These are phyloP conservation scores for Candida pseudofarinosa DNA, from an alignment of 805 yeast species.

Conservation along the genomic window DNA sequence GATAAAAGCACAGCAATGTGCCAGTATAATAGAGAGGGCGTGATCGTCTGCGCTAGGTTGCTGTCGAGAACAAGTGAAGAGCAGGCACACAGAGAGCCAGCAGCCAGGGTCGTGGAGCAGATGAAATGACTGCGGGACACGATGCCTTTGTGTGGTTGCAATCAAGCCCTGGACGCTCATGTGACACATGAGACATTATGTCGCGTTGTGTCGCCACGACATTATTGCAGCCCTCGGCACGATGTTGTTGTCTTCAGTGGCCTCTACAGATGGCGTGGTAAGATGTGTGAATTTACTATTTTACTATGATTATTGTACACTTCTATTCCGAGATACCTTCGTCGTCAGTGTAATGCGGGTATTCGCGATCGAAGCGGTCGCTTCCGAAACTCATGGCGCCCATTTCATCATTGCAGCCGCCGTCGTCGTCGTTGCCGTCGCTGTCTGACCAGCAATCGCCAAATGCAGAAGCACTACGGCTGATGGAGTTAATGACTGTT, in stretches of 20 bases:
- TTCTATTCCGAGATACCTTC: constrained; percentile 19
- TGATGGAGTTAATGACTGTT: not conserved
- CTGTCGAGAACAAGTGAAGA: too few relatives aligned
- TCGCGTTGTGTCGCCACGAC: not conserved
- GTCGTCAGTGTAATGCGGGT: constrained; percentile 17
- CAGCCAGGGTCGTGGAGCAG: too few relatives aligned
- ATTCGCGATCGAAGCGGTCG: constrained; percentile 21
- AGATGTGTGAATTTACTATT: too few relatives aligned
- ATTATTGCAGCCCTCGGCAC: not conserved
- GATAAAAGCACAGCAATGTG: too few relatives aligned
- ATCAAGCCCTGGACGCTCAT: too few relatives aligned
- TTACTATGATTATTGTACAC: not conserved
- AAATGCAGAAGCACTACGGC: not conserved
- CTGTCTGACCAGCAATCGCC: constrained; percentile 17
- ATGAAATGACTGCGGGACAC: too few relatives aligned
- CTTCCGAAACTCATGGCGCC: not conserved
- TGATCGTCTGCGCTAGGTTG: too few relatives aligned
- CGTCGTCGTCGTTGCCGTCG: constrained; percentile 14
- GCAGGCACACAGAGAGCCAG: too few relatives aligned
- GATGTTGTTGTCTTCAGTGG: not conserved
- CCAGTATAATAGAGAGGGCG: too few relatives aligned
- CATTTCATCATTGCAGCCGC: constrained; percentile 2
- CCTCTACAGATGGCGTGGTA: too few relatives aligned
- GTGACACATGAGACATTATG: too few relatives aligned
- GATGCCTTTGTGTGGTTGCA: too few relatives aligned